Conservation (phyloP, 2,329 filamentous ascomycete genomes). For the Colletotrichum theobromicola region DNA sequence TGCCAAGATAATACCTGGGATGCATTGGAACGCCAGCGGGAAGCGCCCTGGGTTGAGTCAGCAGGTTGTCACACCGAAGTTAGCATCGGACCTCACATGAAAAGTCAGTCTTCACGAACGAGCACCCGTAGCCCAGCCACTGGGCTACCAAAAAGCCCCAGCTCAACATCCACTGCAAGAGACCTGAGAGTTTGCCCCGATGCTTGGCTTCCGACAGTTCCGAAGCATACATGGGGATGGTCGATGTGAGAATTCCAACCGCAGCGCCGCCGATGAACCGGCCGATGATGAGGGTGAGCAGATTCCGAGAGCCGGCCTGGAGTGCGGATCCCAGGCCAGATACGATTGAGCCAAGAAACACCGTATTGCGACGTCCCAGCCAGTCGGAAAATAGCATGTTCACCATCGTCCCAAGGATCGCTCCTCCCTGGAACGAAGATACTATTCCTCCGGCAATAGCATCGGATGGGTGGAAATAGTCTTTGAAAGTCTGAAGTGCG, state of each 20-base stretch:
- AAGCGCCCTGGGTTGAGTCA: constrained; percentile 31
- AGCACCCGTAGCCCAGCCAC: constrained; percentile 37
- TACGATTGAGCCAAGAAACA: constrained; percentile 33
- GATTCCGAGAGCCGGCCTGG: constrained; percentile 33
- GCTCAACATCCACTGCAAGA: constrained; percentile 50
- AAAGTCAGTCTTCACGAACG: constrained; percentile 29
- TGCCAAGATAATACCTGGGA: constrained; percentile 26
- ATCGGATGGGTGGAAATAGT: constrained; percentile 45
- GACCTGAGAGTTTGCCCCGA: constrained; percentile 42
- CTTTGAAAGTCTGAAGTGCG: constrained; percentile 35
- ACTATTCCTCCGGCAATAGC: constrained; percentile 29
- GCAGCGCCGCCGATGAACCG: constrained; percentile 54
- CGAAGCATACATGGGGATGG: constrained; percentile 51
- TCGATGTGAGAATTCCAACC: constrained; percentile 51
- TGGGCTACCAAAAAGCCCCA: constrained; percentile 45
- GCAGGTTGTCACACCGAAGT: not conserved
- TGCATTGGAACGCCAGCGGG: constrained; percentile 35
- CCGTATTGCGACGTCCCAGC: constrained; percentile 32
- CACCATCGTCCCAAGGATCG: constrained; percentile 31
- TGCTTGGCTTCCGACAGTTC: constrained; percentile 43
- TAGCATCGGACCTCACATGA: constrained; percentile 29
- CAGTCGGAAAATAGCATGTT: constrained; percentile 34
- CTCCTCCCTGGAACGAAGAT: constrained; percentile 32
- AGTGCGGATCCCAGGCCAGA: constrained; percentile 34
- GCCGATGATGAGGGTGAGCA: constrained; percentile 51